A percentile compares a stretch with the other conserved stretches of the same genome.
Evolutionary conservation across 2,329 filamentous ascomycete species (phyloP).

Genomic region (Fusarium austroafricanum): DNA sequence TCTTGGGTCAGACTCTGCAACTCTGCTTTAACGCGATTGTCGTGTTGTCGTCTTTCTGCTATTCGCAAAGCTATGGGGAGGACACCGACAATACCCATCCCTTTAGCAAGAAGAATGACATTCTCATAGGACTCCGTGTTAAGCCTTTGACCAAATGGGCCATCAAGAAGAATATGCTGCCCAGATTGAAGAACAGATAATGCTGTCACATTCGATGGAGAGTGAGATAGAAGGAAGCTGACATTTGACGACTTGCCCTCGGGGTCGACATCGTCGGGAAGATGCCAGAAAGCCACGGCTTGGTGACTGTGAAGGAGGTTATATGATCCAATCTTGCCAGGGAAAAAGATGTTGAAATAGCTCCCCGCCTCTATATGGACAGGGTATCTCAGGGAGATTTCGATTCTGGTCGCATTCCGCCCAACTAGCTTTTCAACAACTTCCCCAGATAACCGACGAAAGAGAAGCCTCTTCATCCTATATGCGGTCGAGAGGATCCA

Average conservation of each 20-base stretch:
- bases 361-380: not conserved
- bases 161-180: conserved; percentile 4
- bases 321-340: not conserved
- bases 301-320: conserved; percentile 2
- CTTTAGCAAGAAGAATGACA: conserved; percentile 17
- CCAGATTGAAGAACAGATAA: not conserved
- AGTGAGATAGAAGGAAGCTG: conserved; percentile 7
- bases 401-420: conserved; percentile 6
- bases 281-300: conserved; percentile 6
- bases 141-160: conserved; percentile 1
- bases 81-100: conserved; percentile 7
- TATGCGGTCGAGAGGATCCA: not conserved
- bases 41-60: conserved; percentile 4
- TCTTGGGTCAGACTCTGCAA: not conserved
- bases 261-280: not conserved
- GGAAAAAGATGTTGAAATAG: conserved; percentile 24
- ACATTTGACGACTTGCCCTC: not conserved
- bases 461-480: not conserved
- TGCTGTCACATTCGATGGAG: not conserved
- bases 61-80: not conserved
- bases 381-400: conserved; percentile 1
- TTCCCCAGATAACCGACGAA: not conserved
- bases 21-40: not conserved
- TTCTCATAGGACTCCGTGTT: conserved; percentile 4
- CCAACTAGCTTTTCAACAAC: not conserved